phyloP scores from a whole-genome alignment of 768 basidiomycete species.

The Coprinellus aureogranulatus region DNA sequence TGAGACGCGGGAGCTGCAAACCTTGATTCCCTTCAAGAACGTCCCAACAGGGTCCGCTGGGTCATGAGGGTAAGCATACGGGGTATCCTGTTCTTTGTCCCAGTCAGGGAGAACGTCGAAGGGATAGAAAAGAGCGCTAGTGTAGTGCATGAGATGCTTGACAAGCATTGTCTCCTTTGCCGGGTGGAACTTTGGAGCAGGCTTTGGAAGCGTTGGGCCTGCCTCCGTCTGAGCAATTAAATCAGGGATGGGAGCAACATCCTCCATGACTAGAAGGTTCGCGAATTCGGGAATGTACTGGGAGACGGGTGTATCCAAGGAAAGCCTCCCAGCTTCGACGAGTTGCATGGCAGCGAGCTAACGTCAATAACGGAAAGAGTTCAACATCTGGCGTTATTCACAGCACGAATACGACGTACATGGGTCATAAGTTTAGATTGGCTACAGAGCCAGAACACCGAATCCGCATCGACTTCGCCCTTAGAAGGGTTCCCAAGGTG shows the following conservation, averaged over 20 bases:
- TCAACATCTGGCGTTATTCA: neutral
- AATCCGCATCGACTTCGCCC: constrained; percentile 26
- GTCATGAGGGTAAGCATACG: constrained; percentile 11
- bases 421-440: constrained; percentile 35
- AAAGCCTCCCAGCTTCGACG: constrained; percentile 29
- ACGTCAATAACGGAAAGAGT: neutral
- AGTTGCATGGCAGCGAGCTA: constrained; percentile 33
- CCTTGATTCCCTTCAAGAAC: neutral
- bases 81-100: neutral
- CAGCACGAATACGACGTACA: constrained; percentile 16
- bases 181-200: constrained; percentile 18
- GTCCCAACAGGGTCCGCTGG: constrained; percentile 7
- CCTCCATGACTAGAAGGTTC: constrained; percentile 25
- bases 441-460: constrained; percentile 41
- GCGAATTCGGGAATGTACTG: constrained; percentile 28
- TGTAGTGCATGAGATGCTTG: constrained; percentile 29
- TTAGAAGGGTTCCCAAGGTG: constrained; percentile 23
- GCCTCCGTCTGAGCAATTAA: neutral
- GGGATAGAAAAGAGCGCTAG: constrained; percentile 29
- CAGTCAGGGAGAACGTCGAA: constrained; percentile 7
- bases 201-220: neutral
- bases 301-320: constrained; percentile 21
- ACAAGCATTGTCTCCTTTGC: constrained; percentile 24
- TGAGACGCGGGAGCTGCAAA: neutral
- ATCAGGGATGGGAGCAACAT: neutral